Percentiles rank a stretch among this genome's conserved stretches.
These are phyloP conservation scores for Globisporangium paroecandrum DNA, from an alignment of 352 stramenopile species.

Conservation along the genomic window DNA sequence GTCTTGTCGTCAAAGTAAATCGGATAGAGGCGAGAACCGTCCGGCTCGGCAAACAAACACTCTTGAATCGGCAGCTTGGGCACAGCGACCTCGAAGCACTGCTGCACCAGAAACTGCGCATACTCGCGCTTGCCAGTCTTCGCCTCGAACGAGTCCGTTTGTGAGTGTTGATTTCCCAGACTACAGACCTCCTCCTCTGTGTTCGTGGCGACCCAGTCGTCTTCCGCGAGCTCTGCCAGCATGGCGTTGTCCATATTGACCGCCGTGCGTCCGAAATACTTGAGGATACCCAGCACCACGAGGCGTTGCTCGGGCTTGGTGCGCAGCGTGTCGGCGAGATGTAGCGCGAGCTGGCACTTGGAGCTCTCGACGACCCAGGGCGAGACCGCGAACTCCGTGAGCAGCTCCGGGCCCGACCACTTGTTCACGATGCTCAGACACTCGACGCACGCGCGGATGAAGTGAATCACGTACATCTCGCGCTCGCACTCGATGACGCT, in stretches of 20 bases:
- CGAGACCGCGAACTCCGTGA: slow-evolving; percentile 25
- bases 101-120: slow-evolving; percentile 48
- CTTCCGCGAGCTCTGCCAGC: slow-evolving; percentile 34
- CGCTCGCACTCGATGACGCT: slow-evolving; percentile 51
- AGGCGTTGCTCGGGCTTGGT: slow-evolving; percentile 28
- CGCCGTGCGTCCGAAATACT: slow-evolving; percentile 22
- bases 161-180: neutral
- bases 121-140: slow-evolving; percentile 10
- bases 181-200: slow-evolving; percentile 2
- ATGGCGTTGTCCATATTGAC: slow-evolving; percentile 25
- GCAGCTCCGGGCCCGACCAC: slow-evolving; percentile 34
- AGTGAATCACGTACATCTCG: slow-evolving; percentile 35
- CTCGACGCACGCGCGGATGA: slow-evolving; percentile 38
- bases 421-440: slow-evolving; percentile 50
- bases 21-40: slow-evolving; percentile 37
- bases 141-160: neutral
- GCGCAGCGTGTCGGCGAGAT: slow-evolving; percentile 37
- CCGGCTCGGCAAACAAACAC: slow-evolving; percentile 39
- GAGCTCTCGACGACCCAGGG: slow-evolving; percentile 36
- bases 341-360: slow-evolving; percentile 37
- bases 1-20: slow-evolving; percentile 41
- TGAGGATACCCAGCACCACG: slow-evolving; percentile 31
- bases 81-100: slow-evolving; percentile 50
- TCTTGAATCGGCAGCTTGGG: slow-evolving; percentile 30
- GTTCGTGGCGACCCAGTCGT: slow-evolving; percentile 27